Base-by-base conservation (phyloP, 768 basidiomycete genomes). In the Ramaria sp. region DNA sequence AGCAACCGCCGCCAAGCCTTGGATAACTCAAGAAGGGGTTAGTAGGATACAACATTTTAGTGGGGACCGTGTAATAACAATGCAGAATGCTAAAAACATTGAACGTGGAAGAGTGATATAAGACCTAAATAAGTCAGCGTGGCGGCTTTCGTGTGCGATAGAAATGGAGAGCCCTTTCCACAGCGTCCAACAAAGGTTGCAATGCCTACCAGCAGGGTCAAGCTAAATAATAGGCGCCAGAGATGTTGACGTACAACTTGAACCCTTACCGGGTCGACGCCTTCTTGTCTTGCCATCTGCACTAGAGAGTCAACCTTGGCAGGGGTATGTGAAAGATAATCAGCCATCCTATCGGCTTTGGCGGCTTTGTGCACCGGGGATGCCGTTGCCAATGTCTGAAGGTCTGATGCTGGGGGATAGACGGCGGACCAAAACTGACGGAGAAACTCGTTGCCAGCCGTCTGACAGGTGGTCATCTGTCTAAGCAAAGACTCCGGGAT, bases 391-490 rank as follows among this genome's bases (percentile, higher is more conserved):
- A 78, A 65, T 0, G 76, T 72, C 52, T 77, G 76, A 16, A 71
- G 61, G 48, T 87, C 87, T 16, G 75, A 70, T 0, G 76, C 67
- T 5, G 85, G 81, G 5, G 92, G 94, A 58, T 91, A 86, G 48
- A 88, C 78, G 1, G 91, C 79, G 1, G 83, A 77, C 93, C 94
- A 98, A 65, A 92, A 97, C 65, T 98, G 96, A 27, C 95, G 83
- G 13, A 99, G 73, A 66, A 98, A 96, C 65, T 99, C 96, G 62
- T 91, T 93, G 10, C 94, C 85, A 3, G 94, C 86, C 1, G 90
- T 90, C 63, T 96, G 92, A 62, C 88, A 91, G 0, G 87, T 87
- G 16, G 79, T 82, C 79, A 97, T 85, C 69, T 92, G 83, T 53
- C 80, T 75, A 61, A 89, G 82, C 37, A 95, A 71, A 1, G 73